Percentiles rank a stretch among this genome's conserved stretches.
phyloP scores from a whole-genome alignment of 2,329 filamentous ascomycete genomes.

The Hypoxylon sp. region DNA sequence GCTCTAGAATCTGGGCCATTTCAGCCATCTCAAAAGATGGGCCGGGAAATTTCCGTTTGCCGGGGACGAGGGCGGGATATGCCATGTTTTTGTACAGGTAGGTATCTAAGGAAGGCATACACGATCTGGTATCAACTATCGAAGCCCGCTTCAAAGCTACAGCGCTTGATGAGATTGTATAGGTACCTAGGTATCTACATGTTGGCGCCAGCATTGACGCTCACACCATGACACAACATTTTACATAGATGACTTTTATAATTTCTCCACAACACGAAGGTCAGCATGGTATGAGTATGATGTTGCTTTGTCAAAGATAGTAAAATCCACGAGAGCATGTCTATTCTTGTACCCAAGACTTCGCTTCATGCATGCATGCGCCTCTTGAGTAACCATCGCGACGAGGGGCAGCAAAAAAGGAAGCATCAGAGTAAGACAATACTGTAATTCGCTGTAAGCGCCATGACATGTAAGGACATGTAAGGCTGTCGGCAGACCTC shows the following conservation, averaged over 20 bases:
- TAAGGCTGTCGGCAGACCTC: constrained; percentile 5
- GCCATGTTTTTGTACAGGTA: not conserved
- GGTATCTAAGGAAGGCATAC: no score
- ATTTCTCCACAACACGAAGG: not conserved
- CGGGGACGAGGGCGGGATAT: not conserved
- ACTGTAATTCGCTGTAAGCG: not conserved
- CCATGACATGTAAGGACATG: constrained; percentile 21
- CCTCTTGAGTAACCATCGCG: not conserved
- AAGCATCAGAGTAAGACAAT: not conserved
- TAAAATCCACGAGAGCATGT: not conserved
- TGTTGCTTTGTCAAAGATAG: not conserved
- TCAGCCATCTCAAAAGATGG: not conserved
- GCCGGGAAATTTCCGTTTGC: not conserved
- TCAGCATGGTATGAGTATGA: not conserved
- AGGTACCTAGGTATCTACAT: not conserved
- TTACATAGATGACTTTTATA: not conserved
- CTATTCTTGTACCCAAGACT: not conserved
- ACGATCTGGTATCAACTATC: not conserved
- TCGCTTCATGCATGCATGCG: not conserved
- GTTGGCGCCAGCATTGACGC: not conserved
- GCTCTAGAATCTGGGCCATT: not conserved
- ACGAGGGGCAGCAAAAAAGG: not conserved
- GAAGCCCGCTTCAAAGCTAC: not conserved
- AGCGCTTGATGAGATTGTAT: not conserved
- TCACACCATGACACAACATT: not conserved